Conservation (phyloP, 208 protist species). For the Entamoeba invadens region DNA sequence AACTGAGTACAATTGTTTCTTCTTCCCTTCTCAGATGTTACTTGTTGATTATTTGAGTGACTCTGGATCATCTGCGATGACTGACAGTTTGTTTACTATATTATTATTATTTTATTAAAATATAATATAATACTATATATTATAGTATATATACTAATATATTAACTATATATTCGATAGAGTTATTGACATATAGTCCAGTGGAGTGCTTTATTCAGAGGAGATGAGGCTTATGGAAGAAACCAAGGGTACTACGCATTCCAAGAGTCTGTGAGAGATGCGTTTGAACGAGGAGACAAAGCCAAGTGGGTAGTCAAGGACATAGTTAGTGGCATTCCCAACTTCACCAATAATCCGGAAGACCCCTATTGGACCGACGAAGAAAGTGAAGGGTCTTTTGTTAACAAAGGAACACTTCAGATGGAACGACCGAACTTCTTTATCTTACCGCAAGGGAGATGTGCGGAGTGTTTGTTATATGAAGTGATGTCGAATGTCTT, state of each 20-base stretch:
- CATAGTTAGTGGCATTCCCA: constrained; percentile 4
- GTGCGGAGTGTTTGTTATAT: constrained; percentile 18
- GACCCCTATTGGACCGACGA: neutral
- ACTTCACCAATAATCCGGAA: neutral
- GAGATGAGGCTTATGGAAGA: constrained; percentile 19
- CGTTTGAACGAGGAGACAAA: constrained; percentile 17
- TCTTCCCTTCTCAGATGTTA: constrained; percentile 19
- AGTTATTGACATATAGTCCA: no score
- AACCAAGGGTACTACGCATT: constrained; percentile 23
- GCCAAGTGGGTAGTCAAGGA: neutral
- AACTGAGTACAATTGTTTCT: constrained; percentile 14
- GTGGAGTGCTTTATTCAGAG: constrained; percentile 9
- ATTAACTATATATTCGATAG: no score
- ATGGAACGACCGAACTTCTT: constrained; percentile 26
- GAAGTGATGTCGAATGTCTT: neutral
- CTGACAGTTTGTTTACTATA: no score
- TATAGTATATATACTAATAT: no score
- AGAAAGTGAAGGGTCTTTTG: constrained; percentile 12
- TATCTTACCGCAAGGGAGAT: constrained; percentile 20
- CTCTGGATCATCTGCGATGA: constrained; percentile 22
- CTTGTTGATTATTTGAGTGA: constrained; percentile 18
- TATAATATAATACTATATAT: no score
- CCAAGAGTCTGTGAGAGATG: constrained; percentile 14
- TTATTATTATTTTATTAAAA: no score
- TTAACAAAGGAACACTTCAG: constrained; percentile 11